These are phyloP conservation scores for Cercospora sp. DNA, from an alignment of 2,329 filamentous ascomycete species.

Conservation along the genomic window DNA sequence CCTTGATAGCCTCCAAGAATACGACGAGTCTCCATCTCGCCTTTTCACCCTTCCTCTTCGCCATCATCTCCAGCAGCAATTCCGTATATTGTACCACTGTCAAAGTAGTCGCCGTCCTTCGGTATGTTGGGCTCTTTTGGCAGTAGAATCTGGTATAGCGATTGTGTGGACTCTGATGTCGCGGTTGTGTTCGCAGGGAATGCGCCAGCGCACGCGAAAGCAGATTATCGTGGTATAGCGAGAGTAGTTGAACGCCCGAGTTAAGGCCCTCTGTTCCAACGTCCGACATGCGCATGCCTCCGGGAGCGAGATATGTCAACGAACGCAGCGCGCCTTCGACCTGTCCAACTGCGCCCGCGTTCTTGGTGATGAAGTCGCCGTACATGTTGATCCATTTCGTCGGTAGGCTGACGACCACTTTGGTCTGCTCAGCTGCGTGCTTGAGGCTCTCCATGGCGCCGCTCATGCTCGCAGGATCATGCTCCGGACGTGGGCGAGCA, in stretches of 20 bases:
- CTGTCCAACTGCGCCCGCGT: constrained; percentile 88
- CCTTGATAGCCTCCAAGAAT: constrained; percentile 81
- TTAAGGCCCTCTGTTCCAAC: constrained; percentile 84
- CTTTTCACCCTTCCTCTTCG: constrained; percentile 79
- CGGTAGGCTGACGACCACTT: constrained; percentile 34
- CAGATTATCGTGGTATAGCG: constrained; percentile 87
- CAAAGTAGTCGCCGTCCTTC: constrained; percentile 75
- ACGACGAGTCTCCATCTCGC: constrained; percentile 85
- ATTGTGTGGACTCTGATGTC: constrained; percentile 55
- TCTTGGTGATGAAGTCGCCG: constrained; percentile 90
- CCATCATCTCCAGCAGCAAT: constrained; percentile 95
- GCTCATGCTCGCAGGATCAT: constrained; percentile 9
- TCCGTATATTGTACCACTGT: constrained; percentile 95
- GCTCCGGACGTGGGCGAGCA: not conserved
- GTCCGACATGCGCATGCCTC: constrained; percentile 87
- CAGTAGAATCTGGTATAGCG: constrained; percentile 66
- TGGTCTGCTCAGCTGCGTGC: constrained; percentile 35
- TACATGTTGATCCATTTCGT: constrained; percentile 57
- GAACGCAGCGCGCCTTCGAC: constrained; percentile 92
- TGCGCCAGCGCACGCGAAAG: constrained; percentile 65
- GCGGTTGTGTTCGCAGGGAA: constrained; percentile 52
- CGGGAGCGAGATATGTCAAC: constrained; percentile 91
- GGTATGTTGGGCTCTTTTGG: constrained; percentile 67
- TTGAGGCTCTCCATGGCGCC: constrained; percentile 34
- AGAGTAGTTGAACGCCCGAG: constrained; percentile 83